Conservation (phyloP, 2,329 filamentous ascomycete genomes). For the Colletotrichum shisoi region DNA sequence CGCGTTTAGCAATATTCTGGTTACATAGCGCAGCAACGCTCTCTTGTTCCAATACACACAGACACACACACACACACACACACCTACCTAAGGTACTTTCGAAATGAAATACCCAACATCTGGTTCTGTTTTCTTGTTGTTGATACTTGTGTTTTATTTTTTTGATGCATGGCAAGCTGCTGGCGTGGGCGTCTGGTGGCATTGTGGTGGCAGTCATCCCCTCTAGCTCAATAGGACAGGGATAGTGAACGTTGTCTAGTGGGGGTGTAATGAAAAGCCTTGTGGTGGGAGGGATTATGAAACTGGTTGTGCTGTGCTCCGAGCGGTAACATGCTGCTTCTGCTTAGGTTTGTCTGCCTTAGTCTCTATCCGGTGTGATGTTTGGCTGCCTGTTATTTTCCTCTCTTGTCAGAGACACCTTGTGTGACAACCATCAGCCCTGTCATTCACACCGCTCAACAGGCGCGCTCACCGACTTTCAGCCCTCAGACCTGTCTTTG, state of each 20-base stretch:
- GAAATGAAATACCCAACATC: constrained; percentile 33
- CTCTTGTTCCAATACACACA: constrained; percentile 17
- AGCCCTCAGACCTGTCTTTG: no score
- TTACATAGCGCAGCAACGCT: constrained; percentile 43
- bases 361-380: no score
- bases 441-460: no score
- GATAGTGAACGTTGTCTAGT: not conserved
- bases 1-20: constrained; percentile 65
- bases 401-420: no score
- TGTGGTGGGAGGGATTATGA: not conserved
- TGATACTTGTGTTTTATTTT: constrained; percentile 4
- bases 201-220: constrained; percentile 33
- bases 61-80: not conserved
- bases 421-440: no score
- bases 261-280: constrained; percentile 8
- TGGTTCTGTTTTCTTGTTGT: not conserved
- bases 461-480: no score
- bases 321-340: not conserved
- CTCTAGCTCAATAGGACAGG: constrained; percentile 5
- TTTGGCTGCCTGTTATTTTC: no score
- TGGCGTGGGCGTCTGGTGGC: constrained; percentile 31
- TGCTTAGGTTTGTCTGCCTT: not conserved
- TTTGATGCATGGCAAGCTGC: constrained; percentile 30
- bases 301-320: no score
- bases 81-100: constrained; percentile 1